phyloP scores from a whole-genome alignment of 768 basidiomycete genomes.

The Pulveroboletus sp. region DNA sequence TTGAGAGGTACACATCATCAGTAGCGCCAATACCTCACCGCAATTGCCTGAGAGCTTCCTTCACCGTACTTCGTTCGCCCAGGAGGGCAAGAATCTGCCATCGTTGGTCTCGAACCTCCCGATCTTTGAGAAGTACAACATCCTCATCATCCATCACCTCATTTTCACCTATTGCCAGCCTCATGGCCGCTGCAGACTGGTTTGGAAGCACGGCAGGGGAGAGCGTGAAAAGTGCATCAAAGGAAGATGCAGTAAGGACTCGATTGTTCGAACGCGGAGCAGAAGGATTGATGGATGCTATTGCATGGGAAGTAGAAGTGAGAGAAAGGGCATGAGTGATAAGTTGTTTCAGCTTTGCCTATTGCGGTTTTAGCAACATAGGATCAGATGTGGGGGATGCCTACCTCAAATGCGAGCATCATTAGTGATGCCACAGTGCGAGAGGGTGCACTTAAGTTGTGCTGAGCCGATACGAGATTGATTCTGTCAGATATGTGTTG shows the following conservation, averaged over 20 bases:
- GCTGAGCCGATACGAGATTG: conserved; percentile 77
- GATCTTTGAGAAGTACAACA: conserved; percentile 49
- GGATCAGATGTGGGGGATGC: conserved; percentile 7
- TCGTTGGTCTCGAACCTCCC: conserved; percentile 61
- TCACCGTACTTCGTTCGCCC: conserved; percentile 67
- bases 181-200: conserved; percentile 71
- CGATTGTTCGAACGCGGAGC: conserved; percentile 33
- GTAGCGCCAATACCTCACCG: conserved; percentile 15
- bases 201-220: conserved; percentile 77
- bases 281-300: conserved; percentile 69
- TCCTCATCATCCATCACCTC: conserved; percentile 45
- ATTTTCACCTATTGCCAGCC: conserved; percentile 54
- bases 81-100: conserved; percentile 79
- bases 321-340: conserved; percentile 76
- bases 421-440: conserved; percentile 63
- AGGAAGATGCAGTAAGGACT: conserved; percentile 62
- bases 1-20: background rate
- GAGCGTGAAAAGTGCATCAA: conserved; percentile 73
- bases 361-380: background rate
- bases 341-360: conserved; percentile 82
- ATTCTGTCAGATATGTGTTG: conserved; percentile 78
- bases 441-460: conserved; percentile 57
- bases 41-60: conserved; percentile 47
- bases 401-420: conserved; percentile 76
- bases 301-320: conserved; percentile 70